Evolutionary conservation across 2,329 filamentous ascomycete species (phyloP).

Genomic region (Calonectria pteridis): DNA sequence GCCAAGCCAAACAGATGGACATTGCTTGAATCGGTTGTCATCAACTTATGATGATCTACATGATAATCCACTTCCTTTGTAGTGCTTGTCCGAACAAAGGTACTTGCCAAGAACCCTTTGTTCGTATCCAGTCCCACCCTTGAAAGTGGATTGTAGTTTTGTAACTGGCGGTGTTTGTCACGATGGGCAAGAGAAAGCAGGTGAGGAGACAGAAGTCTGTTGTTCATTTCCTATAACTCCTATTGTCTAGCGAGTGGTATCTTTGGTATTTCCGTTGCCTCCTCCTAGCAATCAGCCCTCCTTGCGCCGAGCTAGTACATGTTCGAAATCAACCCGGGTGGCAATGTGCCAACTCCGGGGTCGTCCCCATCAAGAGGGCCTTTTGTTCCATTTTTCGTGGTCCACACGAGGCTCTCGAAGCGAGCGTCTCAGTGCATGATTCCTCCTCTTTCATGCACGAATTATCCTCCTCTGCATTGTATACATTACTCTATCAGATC

Average conservation of each 20-base stretch:
- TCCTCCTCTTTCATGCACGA: constrained; percentile 46
- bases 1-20: not conserved
- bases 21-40: not conserved
- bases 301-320: constrained; percentile 39
- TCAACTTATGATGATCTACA: not conserved
- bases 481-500: constrained; percentile 57
- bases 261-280: constrained; percentile 49
- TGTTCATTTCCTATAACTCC: constrained; percentile 45
- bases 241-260: constrained; percentile 56
- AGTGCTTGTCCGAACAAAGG: not conserved
- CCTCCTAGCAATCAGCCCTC: constrained; percentile 34
- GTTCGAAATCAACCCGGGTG: constrained; percentile 34
- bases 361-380: constrained; percentile 40
- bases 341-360: constrained; percentile 28
- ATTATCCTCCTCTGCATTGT: constrained; percentile 52
- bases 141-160: not conserved
- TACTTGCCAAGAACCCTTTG: not conserved
- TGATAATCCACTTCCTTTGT: not conserved
- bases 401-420: constrained; percentile 44
- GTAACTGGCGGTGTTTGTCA: not conserved
- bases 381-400: constrained; percentile 25
- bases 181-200: not conserved
- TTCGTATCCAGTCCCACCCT: not conserved
- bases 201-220: constrained; percentile 31
- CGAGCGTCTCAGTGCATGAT: constrained; percentile 50